Base-by-base conservation (phyloP, 148 eudicot genomes). In the Vaccinium macrocarpon region DNA sequence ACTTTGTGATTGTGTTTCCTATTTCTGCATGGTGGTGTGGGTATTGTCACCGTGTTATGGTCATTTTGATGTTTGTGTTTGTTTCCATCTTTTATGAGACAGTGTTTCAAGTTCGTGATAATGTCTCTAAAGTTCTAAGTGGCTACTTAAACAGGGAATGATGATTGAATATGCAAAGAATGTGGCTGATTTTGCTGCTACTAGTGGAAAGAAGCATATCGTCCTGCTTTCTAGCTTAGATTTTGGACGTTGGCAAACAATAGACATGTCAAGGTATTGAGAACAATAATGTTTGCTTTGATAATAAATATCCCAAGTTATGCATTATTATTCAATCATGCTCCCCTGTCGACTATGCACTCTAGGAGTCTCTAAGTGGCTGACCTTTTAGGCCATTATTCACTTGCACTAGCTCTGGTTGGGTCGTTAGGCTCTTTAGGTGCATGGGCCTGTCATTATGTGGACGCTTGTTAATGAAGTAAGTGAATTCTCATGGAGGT, bases 151-250 rank as follows among this genome's bases (percentile, higher is more conserved):
- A 84, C 89, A 95, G 99, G 99, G 99, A 49, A 94, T 83, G 93
- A 95, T 91, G 93, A 7, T 94, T 76, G 95, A 93, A 82, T 95
- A 89, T 90, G 99, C 99, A 18, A 93, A 90, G 87, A 93, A 94
- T 81, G 79, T 95, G 83, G 97, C 98, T 85, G 92, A 91, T 88
- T 93, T 95, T 92, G 98, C 94, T 83, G 96, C 91, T 88, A 89
- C 92, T 50, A 87, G 87, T 82, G 96, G 98, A 79, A 95, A 91
- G 89, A 94, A 95, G 90, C 94, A 97, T 88, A 89, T 94, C n/a
- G 74, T 95, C 70, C 57, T 97, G 76, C 98, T 97, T 81, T 97
- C 99, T 82, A 93, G 99, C 93, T 89, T 97, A 87, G 99, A 97
- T 85, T 97, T 97, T 88, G 91, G 94, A 73, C 91, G 90, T 57